These are phyloP conservation scores for Biancaea sappan DNA, from an alignment of 306 rosid species.

Conservation along the genomic window DNA sequence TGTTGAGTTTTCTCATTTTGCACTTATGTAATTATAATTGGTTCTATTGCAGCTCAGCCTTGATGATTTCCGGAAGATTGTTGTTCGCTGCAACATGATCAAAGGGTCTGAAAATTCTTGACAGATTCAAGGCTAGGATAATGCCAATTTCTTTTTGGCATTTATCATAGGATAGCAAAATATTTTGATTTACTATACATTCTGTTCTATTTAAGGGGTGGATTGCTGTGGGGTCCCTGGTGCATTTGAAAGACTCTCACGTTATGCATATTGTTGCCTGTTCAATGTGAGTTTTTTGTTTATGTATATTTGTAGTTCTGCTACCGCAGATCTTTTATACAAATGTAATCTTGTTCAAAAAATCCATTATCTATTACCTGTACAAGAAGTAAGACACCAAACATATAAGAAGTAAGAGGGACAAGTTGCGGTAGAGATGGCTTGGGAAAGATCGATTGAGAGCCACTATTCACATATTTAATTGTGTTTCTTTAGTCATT, in stretches of 20 bases:
- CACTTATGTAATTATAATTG: not conserved
- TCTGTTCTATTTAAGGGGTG: not conserved
- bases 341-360: not conserved
- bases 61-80: conserved; percentile 80
- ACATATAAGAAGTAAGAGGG: too few relatives aligned
- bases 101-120: conserved; percentile 47
- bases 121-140: conserved; percentile 21
- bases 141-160: not conserved
- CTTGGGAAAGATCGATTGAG: too few relatives aligned
- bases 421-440: too few relatives aligned
- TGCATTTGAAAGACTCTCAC: not conserved
- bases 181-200: not conserved
- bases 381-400: too few relatives aligned
- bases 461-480: too few relatives aligned
- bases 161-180: not conserved
- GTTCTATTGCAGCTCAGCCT: conserved; percentile 62
- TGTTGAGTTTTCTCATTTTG: not conserved
- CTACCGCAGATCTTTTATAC: not conserved
- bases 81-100: conserved; percentile 77
- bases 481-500: too few relatives aligned
- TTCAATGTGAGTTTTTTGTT: not conserved
- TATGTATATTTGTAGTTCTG: not conserved
- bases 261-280: not conserved
- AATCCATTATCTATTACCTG: not conserved
- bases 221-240: not conserved